Conservation (phyloP, 768 basidiomycete species). For the Mycena albidolilacea region DNA sequence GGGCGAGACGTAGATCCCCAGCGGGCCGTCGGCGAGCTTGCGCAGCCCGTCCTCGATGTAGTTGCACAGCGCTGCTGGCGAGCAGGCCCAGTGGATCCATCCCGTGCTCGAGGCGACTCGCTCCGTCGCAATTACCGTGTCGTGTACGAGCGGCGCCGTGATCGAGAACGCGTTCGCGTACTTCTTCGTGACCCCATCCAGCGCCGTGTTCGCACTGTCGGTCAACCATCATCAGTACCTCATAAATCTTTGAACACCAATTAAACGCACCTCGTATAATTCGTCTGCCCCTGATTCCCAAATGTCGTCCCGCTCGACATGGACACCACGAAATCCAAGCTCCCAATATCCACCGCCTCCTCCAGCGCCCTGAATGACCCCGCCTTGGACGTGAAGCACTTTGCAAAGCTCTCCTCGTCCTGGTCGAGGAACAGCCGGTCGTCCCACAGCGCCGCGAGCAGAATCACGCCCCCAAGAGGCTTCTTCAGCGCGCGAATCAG, state of each 20-base stretch:
- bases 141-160: background rate
- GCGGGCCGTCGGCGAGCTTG: background rate
- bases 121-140: conserved; percentile 4
- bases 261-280: conserved; percentile 40
- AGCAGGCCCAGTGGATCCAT: conserved; percentile 1
- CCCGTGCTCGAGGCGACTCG: background rate
- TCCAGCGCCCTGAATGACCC: too few relatives aligned
- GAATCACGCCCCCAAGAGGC: too few relatives aligned
- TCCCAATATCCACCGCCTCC: conserved; percentile 13
- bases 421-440: too few relatives aligned
- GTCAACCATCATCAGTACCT: background rate
- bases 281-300: conserved; percentile 45
- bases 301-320: conserved; percentile 42
- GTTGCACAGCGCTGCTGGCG: conserved; percentile 5
- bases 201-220: conserved; percentile 9
- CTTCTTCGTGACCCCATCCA: conserved; percentile 3
- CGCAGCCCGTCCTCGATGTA: conserved; percentile 13
- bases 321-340: conserved; percentile 44
- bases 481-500: too few relatives aligned
- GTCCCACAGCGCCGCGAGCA: too few relatives aligned
- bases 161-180: conserved; percentile 5
- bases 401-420: background rate
- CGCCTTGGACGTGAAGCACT: background rate
- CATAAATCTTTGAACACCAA: background rate
- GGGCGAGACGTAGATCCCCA: conserved; percentile 3